Percentiles rank a stretch among this genome's conserved stretches.
These are phyloP conservation scores for Pichia sp. DNA, from an alignment of 1,139 yeast species.

Conservation along the genomic window DNA sequence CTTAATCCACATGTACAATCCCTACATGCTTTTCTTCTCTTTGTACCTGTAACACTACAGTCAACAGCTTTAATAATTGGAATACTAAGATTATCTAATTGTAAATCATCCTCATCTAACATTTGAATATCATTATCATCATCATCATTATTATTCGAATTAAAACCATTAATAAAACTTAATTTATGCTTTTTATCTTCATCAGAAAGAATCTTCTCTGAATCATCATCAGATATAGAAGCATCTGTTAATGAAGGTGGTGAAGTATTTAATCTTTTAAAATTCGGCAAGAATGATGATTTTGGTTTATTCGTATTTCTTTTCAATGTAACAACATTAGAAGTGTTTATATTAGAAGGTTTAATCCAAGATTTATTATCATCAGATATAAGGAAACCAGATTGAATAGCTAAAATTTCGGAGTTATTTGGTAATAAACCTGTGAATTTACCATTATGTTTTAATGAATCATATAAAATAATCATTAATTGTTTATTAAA, in stretches of 20 bases:
- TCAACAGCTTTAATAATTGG: conserved; percentile 38
- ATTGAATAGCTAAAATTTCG: conserved; percentile 53
- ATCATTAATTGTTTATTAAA: conserved; percentile 43
- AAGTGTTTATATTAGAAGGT: conserved; percentile 28
- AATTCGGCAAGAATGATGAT: conserved; percentile 12
- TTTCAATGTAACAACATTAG: conserved; percentile 20
- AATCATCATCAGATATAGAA: conserved; percentile 37
- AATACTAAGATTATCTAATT: conserved; percentile 18
- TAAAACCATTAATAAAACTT: conserved; percentile 1
- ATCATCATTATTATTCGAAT: conserved; percentile 31
- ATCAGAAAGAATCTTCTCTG: conserved; percentile 30
- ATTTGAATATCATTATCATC: conserved; percentile 34
- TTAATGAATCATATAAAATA: conserved; percentile 38
- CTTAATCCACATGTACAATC: conserved; percentile 96
- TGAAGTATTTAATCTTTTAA: conserved; percentile 28
- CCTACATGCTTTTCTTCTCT: conserved; percentile 84
- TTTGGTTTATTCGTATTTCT: conserved; percentile 6
- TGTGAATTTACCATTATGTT: conserved; percentile 42
- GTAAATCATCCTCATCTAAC: conserved; percentile 29
- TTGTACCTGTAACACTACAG: conserved; percentile 47
- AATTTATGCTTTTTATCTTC: conserved; percentile 41
- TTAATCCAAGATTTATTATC: conserved; percentile 40
- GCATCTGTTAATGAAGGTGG: conserved; percentile 39
- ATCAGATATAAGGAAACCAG: conserved; percentile 51
- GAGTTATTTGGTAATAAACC: conserved; percentile 52